Evolutionary conservation across 257 asterid species (phyloP).

Genomic region (Solanum sejunctum): DNA sequence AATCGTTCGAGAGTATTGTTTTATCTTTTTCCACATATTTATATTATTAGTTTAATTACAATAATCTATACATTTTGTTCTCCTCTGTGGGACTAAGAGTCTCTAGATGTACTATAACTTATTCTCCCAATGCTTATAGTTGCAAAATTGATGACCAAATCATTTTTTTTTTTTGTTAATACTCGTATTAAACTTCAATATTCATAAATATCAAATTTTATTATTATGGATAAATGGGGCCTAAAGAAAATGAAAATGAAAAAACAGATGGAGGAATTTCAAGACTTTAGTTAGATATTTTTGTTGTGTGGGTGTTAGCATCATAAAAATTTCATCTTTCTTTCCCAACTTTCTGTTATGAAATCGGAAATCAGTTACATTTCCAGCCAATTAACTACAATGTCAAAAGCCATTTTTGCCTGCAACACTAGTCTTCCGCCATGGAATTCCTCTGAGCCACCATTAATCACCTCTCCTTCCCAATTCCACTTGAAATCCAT

Average conservation of each 20-base stretch:
- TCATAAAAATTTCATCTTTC: neutral
- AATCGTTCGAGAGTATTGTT: too few species aligned
- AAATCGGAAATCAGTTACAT: neutral
- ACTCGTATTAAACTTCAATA: too few species aligned
- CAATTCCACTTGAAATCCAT: constrained; percentile 1
- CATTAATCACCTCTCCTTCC: neutral
- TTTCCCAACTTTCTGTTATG: neutral
- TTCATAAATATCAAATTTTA: neutral
- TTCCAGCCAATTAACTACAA: neutral
- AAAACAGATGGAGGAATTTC: neutral
- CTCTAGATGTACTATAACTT: too few species aligned
- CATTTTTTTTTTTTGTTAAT: too few species aligned
- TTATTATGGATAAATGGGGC: neutral
- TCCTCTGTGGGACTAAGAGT: too few species aligned
- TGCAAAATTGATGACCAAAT: too few species aligned
- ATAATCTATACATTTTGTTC: too few species aligned
- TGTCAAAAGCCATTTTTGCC: constrained; percentile 11
- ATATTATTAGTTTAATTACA: too few species aligned
- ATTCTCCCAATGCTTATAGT: too few species aligned
- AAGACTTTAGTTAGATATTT: neutral
- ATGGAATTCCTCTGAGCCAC: neutral
- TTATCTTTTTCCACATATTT: too few species aligned
- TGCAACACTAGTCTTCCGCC: constrained; percentile 1
- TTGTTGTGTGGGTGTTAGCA: neutral
- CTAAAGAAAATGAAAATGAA: neutral